Conservation (phyloP, 139 green algal genomes). For the Coccomyxa sp. region DNA sequence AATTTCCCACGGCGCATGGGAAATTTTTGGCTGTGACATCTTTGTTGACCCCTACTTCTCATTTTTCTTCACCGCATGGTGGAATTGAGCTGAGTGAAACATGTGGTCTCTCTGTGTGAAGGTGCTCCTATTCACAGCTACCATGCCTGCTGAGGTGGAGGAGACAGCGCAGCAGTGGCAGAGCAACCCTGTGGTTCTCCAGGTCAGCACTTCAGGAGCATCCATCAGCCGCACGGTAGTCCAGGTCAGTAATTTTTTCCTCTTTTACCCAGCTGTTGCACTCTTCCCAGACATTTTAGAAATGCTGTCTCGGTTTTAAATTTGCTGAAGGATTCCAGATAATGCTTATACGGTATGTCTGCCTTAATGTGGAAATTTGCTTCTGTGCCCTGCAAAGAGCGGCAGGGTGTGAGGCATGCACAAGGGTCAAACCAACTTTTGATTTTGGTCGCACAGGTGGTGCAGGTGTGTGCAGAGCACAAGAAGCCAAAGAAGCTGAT, state of each 20-base stretch:
- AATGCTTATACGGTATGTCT: too few relatives aligned
- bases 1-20: neutral
- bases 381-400: too few relatives aligned
- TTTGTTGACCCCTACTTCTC: too few relatives aligned
- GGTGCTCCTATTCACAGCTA: slow-evolving; percentile 82
- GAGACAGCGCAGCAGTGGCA: slow-evolving; percentile 57
- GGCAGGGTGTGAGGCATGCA: too few relatives aligned
- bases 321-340: too few relatives aligned
- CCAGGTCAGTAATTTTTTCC: slow-evolving; percentile 27
- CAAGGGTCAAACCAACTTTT: too few relatives aligned
- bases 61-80: too few relatives aligned
- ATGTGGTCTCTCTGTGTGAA: slow-evolving; percentile 24
- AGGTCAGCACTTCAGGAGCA: slow-evolving; percentile 21
- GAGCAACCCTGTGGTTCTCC: slow-evolving; percentile 8
- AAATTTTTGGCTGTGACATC: neutral
- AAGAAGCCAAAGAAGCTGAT: slow-evolving; percentile 84
- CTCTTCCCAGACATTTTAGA: too few relatives aligned
- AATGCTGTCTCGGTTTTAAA: too few relatives aligned
- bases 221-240: slow-evolving; percentile 66
- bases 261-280: too few relatives aligned
- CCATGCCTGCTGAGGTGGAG: slow-evolving; percentile 53
- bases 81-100: neutral
- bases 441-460: slow-evolving; percentile 54
- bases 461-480: slow-evolving; percentile 93
- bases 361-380: too few relatives aligned